Base-by-base conservation (phyloP, 371 early-diverging fungal genomes). In the Mucor saturninus region DNA sequence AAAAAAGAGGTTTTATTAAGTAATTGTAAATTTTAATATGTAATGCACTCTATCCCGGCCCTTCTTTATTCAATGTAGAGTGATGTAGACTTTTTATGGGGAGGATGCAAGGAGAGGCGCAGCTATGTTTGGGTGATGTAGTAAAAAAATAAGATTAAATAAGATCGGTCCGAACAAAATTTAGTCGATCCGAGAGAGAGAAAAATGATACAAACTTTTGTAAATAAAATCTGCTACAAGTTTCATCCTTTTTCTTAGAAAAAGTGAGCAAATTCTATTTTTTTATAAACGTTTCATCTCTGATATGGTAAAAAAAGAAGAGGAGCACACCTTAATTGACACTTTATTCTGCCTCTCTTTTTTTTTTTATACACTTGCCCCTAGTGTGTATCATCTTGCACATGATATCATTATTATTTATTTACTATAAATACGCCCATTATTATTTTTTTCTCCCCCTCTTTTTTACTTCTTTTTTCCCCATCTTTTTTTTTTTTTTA, bases 361-460 rank as follows among this genome's bases (percentile, higher is more conserved):
- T 21, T 21, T 21, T 21, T 21, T 21, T 21, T 43, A 14, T 46
- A 46, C 21, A 21, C n/a, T 26, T 7, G 29, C 50, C 50, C 50
- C 28, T 50, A 50, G 50, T 30, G 46, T 46, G 50, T 50, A 50
- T 50, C 50, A 50, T 50, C 10, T 28, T 30, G 49, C 35, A 48
- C 32, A 49, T 9, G 35, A 49, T 48, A 15, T 42, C 38, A 59
- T 15, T 50, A 50, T 59, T 38, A 15, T 37, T 37, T 37, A 35
- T 15, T 53, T 37, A 35, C 6, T 53, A 53, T 53, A 53, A 53
- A 42, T 42, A 56, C 31, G 32, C 28, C 45, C 42, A n/a, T 56
- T 53, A 6, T 37, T 37, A 30, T 9, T 42, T 11, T 48, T 55
- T 29, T 48, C 11, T 55, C 55, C 43, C 28, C 48, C 21, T 38